These are phyloP conservation scores for Annulohypoxylon stygium DNA, from an alignment of 495 filamentous ascomycete genomes.

Conservation along the genomic window DNA sequence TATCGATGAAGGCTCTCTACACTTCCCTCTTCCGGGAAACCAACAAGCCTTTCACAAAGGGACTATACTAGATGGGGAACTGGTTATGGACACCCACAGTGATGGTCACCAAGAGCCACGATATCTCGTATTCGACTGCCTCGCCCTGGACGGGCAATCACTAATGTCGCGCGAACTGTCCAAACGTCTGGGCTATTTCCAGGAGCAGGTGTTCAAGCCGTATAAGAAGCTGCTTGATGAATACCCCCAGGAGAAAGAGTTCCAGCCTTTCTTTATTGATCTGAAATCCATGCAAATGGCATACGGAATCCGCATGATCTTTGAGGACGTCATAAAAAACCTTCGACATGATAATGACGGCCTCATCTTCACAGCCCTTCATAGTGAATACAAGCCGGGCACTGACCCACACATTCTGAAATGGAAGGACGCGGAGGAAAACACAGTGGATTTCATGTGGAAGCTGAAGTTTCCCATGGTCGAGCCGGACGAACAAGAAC, in stretches of 20 bases:
- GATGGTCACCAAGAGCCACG: slow-evolving; percentile 75
- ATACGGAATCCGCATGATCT: slow-evolving; percentile 93
- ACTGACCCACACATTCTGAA: slow-evolving; percentile 95
- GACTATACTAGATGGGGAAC: slow-evolving; percentile 92
- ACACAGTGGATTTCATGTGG: slow-evolving; percentile 91
- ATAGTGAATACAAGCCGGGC: slow-evolving; percentile 84
- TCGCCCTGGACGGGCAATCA: slow-evolving; percentile 81
- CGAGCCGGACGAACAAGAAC: slow-evolving; percentile 76
- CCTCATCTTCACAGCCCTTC: slow-evolving; percentile 94
- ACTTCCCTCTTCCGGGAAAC: slow-evolving; percentile 80
- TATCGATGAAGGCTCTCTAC: slow-evolving; percentile 72
- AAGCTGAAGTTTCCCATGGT: slow-evolving; percentile 79
- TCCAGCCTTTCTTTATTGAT: slow-evolving; percentile 82
- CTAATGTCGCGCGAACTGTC: slow-evolving; percentile 83
- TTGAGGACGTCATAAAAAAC: slow-evolving; percentile 82
- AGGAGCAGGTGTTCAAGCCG: slow-evolving; percentile 80
- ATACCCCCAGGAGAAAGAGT: slow-evolving; percentile 75
- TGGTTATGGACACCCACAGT: slow-evolving; percentile 80
- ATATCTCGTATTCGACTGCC: slow-evolving; percentile 93
- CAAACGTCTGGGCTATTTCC: slow-evolving; percentile 89
- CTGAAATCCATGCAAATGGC: slow-evolving; percentile 88
- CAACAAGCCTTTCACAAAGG: slow-evolving; percentile 76
- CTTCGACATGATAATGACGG: slow-evolving; percentile 95
- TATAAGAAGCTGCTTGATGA: slow-evolving; percentile 77
- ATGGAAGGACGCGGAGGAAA: slow-evolving; percentile 95